Evolutionary conservation across 1,284 basidiomycete species (phyloP), one percentile per base, ranked within the genome.

Genomic region (Leccinum fallax): DNA sequence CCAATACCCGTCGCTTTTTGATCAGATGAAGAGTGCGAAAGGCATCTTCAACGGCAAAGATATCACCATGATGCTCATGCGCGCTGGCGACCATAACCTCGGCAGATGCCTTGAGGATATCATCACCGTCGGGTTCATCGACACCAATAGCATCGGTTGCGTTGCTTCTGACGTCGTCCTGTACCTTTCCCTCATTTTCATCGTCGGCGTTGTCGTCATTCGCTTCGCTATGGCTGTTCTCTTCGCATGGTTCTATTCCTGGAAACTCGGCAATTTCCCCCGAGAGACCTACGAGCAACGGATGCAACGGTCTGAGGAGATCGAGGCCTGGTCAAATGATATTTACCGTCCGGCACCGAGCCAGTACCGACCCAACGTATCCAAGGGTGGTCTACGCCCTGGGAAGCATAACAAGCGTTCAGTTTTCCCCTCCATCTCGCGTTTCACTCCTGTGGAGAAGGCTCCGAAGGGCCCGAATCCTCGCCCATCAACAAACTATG

Each of bases 221-320:
- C 94, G 95, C 65, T 99, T 98, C 81, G 81, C 86, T 68, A 97
- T 99, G 95, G 97, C 97, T 49, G 92, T 98, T 69, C 83, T 94
- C 74, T 99, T 99, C 77, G 85, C 93, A 48, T 99, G 97, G 97
- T 99, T 98, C 84, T 88, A 95, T 73, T 94, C 93, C 24, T 95
- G 93, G 91, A 88, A 88, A 71, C 83, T 99, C 49, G 97, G 97
- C 58, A 92, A 94, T 69, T 99, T 98, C 82, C 90, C 90, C 67
- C 86, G 88, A 58, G 97, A 99, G 80, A 94, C 94, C 38, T 95
- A 97, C 76, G 90, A 94, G 72, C 88, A 98, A 74, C 87, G 96
- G n/a, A 95, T 95, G 89, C 87, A 89, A 67, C 89, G 97, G 32
- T 89, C 92, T 13, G 86, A 85, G 48, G 94, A 95, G 76, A 97